Evolutionary conservation across 23 red algal genomes (phyloP).

Genomic region (Agarophyton chilense): DNA sequence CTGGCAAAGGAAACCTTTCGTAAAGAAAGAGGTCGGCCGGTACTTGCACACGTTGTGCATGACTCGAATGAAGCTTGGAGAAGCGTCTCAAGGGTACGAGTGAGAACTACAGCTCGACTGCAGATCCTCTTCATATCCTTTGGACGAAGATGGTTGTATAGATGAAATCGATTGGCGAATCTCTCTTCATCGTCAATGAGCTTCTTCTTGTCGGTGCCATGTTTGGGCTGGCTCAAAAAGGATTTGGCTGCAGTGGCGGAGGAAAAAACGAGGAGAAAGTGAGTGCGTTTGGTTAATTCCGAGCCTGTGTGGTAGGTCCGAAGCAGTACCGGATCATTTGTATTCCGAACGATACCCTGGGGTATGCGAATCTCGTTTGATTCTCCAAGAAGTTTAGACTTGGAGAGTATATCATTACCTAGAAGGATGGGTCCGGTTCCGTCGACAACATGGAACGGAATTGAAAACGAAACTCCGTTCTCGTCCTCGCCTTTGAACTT

Average conservation of each 20-base stretch:
- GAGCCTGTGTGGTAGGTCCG: background rate
- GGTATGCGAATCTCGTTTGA: slow-evolving; percentile 1
- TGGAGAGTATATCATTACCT: background rate
- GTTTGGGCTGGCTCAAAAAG: background rate
- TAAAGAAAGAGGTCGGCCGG: background rate
- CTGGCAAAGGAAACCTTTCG: slow-evolving; percentile 19
- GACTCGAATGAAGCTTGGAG: background rate
- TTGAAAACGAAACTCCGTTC: background rate
- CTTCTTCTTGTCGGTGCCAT: background rate
- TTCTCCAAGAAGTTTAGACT: background rate
- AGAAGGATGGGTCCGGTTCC: background rate
- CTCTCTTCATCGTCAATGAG: background rate
- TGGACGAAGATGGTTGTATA: background rate
- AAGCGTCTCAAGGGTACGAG: background rate
- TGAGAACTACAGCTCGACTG: background rate
- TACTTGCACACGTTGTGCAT: slow-evolving; percentile 8
- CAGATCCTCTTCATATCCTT: background rate
- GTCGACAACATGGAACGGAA: slow-evolving; percentile 22
- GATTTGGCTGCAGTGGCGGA: background rate
- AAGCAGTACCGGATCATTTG: background rate
- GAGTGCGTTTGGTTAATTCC: background rate
- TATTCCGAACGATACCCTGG: background rate
- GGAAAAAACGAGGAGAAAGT: background rate
- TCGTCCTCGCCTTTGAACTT: background rate
- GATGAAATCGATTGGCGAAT: background rate